phyloP scores from a whole-genome alignment of 768 basidiomycete species.

The Xerocomellus amylosporus region DNA sequence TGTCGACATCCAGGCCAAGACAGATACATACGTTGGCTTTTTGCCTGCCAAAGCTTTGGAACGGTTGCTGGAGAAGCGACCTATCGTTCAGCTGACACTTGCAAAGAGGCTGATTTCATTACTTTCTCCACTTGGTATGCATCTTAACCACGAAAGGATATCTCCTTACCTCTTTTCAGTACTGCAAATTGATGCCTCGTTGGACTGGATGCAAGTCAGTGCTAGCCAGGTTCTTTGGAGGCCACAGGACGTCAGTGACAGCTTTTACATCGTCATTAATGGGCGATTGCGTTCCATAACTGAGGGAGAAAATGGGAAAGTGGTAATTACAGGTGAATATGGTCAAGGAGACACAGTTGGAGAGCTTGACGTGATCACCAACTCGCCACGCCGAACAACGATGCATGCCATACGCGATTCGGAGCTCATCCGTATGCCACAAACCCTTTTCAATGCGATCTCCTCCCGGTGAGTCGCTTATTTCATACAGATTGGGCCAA shows the following conservation, averaged over 20 bases:
- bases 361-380: slow-evolving; percentile 96
- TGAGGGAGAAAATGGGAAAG: slow-evolving; percentile 72
- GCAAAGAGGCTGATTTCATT: slow-evolving; percentile 96
- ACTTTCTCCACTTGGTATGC: slow-evolving; percentile 83
- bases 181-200: slow-evolving; percentile 91
- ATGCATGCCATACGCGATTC: slow-evolving; percentile 98
- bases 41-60: slow-evolving; percentile 86
- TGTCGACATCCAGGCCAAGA: slow-evolving; percentile 95
- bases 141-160: neutral
- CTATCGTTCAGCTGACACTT: slow-evolving; percentile 92
- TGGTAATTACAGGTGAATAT: slow-evolving; percentile 87
- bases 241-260: slow-evolving; percentile 85
- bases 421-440: slow-evolving; percentile 94
- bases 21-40: slow-evolving; percentile 97
- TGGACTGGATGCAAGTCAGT: slow-evolving; percentile 98
- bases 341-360: slow-evolving; percentile 98
- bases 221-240: slow-evolving; percentile 96
- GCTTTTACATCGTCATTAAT: slow-evolving; percentile 98
- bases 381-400: slow-evolving; percentile 79
- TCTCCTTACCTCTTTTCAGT: slow-evolving; percentile 46
- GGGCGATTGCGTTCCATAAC: slow-evolving; percentile 89
- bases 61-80: slow-evolving; percentile 85
- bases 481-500: neutral
- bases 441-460: slow-evolving; percentile 96
- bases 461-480: slow-evolving; percentile 60